Evolutionary conservation across 495 filamentous ascomycete species (phyloP), one percentile per base, ranked within the genome.

Genomic region (Tuber melanosporum): DNA sequence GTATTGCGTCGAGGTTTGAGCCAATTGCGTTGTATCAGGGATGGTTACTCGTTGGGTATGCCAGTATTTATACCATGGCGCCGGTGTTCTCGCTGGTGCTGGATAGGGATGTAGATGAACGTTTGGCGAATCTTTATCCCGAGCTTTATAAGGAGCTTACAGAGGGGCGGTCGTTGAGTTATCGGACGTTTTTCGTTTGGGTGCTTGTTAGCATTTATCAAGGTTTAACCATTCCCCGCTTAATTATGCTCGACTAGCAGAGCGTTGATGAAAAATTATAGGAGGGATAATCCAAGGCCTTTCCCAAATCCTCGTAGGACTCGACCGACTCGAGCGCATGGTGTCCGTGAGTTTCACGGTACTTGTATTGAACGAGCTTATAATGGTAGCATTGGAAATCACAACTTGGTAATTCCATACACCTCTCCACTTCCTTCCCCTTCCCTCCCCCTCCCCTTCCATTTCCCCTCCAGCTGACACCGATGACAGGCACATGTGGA

Each of bases 81-180:
- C 96, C 96, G 0, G 96, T 99, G 57, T 93, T 99, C 83, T 96
- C 93, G 0, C 90, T 99, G n/a, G 95, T 98, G 10, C 90, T 98
- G 15, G 96, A 99, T 84, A 91, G 91, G 76, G 96, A 99, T 82
- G 95, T 99, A 41, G 94, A 97, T 82, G 94, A 97, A 84, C 88
- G 91, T 41, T 88, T 98, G 32, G 93, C 95, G 47, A 97, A 96
- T 80, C 88, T 98, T 45, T 99, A 98, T 84, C 96, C 96, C 4
- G 96, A 99, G 82, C 88, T 99, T 8, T 99, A 99, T 88, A 96
- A 95, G 78, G 96, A 99, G 82, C 85, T 99, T 15, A 97, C 94
- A 9, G 88, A 89, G 0, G 94, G 94, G 26, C 90, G 91, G 41
- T 93, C 92, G 57, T 86, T 99, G 72, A 93, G 91, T 77, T 97